Conservation (phyloP, 2,329 filamentous ascomycete genomes). For the Colletotrichum sojae region DNA sequence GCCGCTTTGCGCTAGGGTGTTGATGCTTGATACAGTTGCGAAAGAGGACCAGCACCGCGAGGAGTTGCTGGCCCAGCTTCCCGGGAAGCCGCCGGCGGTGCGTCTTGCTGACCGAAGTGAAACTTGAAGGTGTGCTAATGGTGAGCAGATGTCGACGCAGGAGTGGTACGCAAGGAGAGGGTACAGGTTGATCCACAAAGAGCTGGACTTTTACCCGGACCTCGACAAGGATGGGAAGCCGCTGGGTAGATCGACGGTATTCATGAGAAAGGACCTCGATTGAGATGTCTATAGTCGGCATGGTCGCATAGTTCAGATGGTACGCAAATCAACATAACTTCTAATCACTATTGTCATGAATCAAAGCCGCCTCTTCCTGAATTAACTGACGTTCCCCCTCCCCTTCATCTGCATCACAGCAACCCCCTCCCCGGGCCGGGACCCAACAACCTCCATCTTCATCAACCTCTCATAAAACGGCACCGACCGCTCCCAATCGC, state of each 20-base stretch:
- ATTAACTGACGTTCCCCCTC: constrained; percentile 24
- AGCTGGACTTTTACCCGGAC: constrained; percentile 40
- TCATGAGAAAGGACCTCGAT: constrained; percentile 29
- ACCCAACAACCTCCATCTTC: constrained; percentile 48
- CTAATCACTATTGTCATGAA: too few species aligned
- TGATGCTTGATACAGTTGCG: constrained; percentile 47
- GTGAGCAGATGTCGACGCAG: constrained; percentile 45
- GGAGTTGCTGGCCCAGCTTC: not conserved
- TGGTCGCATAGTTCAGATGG: too few species aligned
- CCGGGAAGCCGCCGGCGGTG: not conserved
- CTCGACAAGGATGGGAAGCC: constrained; percentile 24
- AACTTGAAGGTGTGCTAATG: not conserved
- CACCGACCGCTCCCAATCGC: constrained; percentile 50
- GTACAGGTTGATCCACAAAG: constrained; percentile 44
- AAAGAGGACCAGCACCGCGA: constrained; percentile 43
- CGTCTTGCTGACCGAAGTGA: not conserved
- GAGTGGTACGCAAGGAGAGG: constrained; percentile 49
- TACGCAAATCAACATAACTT: not conserved
- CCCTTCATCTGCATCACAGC: constrained; percentile 45
- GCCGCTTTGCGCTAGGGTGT: constrained; percentile 44
- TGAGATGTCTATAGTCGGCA: not conserved
- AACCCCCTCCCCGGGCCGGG: constrained; percentile 20
- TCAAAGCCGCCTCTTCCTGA: not conserved
- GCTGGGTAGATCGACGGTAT: constrained; percentile 12
- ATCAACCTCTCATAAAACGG: constrained; percentile 52